Conservation (phyloP, 176 grass and related monocot genomes). For the Hsuehochloa calcarea region DNA sequence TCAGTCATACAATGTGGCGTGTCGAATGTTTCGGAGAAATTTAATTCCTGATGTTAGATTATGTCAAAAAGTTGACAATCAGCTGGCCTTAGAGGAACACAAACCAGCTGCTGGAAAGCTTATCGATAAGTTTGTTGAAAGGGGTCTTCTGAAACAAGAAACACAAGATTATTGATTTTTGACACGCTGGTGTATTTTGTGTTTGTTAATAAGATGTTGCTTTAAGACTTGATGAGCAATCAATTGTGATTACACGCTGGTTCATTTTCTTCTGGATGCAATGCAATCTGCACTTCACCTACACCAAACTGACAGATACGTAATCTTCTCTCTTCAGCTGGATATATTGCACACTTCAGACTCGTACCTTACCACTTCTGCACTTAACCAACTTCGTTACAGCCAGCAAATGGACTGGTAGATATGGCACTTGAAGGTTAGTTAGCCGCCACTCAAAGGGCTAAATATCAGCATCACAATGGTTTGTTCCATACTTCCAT, state of each 20-base stretch:
- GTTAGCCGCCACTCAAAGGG: too few species aligned
- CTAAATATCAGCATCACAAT: too few species aligned
- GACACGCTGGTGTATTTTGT: background rate
- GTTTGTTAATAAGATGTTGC: background rate
- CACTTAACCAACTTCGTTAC: too few species aligned
- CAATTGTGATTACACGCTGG: background rate
- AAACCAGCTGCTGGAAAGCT: conserved; percentile 53
- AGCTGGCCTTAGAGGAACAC: conserved; percentile 45
- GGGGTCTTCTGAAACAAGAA: conserved; percentile 57
- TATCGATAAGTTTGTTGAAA: conserved; percentile 75
- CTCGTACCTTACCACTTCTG: too few species aligned
- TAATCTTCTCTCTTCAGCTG: too few species aligned
- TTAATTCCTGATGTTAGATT: conserved; percentile 74
- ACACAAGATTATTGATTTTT: conserved; percentile 35
- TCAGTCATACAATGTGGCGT: conserved; percentile 79
- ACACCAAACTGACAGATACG: too few species aligned
- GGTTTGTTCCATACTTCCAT: too few species aligned
- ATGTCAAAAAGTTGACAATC: conserved; percentile 59
- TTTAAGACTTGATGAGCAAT: conserved; percentile 1
- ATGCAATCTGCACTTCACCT: too few species aligned
- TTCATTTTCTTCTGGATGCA: too few species aligned
- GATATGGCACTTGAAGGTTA: too few species aligned
- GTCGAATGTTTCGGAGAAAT: conserved; percentile 77
- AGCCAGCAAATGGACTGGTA: too few species aligned
- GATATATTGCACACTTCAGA: too few species aligned